phyloP scores from a whole-genome alignment of 2,329 filamentous ascomycete genomes.

The Colletotrichum orchidophilum region DNA sequence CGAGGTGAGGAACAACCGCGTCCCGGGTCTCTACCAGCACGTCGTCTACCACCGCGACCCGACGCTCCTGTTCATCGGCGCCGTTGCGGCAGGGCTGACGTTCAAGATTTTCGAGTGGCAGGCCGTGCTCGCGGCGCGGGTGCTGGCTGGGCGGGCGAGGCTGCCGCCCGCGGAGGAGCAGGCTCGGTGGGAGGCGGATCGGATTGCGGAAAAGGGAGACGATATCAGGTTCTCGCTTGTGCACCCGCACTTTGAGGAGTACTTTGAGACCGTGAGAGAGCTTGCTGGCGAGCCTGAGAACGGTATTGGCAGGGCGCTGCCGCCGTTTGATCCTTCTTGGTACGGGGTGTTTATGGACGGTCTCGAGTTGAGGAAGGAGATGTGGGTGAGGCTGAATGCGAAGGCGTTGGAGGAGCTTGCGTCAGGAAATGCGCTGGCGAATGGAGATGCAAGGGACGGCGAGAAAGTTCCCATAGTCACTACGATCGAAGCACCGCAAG shows the following conservation, averaged over 20 bases:
- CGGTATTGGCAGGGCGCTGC: conserved; percentile 55
- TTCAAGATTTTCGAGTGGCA: conserved; percentile 78
- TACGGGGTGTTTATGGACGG: conserved; percentile 61
- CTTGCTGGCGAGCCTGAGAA: conserved; percentile 56
- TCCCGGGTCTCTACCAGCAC: conserved; percentile 66
- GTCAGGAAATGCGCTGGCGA: neutral
- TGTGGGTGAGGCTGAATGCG: conserved; percentile 65
- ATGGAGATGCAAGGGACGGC: neutral
- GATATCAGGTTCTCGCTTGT: conserved; percentile 65
- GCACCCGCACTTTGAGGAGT: conserved; percentile 70
- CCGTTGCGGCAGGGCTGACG: conserved; percentile 65
- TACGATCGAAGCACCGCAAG: conserved; percentile 5
- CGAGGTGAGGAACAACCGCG: conserved; percentile 61
- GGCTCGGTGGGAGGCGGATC: conserved; percentile 64
- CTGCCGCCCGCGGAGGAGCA: conserved; percentile 61
- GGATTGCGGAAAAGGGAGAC: conserved; percentile 64
- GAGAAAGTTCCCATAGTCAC: conserved; percentile 11
- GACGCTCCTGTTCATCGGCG: conserved; percentile 66
- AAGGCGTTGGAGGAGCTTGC: conserved; percentile 15
- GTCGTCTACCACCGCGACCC: conserved; percentile 65
- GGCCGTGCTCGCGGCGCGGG: conserved; percentile 67
- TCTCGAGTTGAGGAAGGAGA: conserved; percentile 63
- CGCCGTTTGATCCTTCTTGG: conserved; percentile 57
- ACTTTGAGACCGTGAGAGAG: conserved; percentile 66
- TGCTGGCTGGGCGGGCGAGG: conserved; percentile 62